Evolutionary conservation across 1,284 basidiomycete genomes (phyloP), one percentile per base, ranked within the genome.

Genomic region (Cystobasidium pallidum): DNA sequence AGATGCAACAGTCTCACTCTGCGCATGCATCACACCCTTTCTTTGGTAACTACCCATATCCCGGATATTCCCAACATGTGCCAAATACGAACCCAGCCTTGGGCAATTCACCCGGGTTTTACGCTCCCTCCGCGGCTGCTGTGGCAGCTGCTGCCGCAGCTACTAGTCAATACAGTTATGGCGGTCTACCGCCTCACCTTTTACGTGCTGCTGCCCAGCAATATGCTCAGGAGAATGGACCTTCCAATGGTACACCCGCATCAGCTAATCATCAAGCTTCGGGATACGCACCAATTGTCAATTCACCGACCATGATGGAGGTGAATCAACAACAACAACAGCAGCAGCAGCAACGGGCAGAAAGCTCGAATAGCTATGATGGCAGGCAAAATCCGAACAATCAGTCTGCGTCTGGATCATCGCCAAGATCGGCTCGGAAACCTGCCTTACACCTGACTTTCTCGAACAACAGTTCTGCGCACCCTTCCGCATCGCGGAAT

Each of bases 81-180:
- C 64, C 49, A 36, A 66, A 66, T 19, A 51, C 57, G 15, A 66
- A 66, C 26, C 64, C 64, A 24, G 64, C 64, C 15, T 30, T 66
- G n/a, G 64, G 49, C 7, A 66, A 66, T 39, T 51, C 64, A 34
- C 32, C 57, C 4, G 36, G 51, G 21, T 66, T 66, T 24, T 66
- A 54, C 21, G 51, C 30, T 17, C 64, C 64, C 39, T 54, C 64
- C 13, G 51, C 49, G 19, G 51, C 49, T 39, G 64, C 64, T 19
- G 41, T 54, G 49, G 64, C 64, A 10, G 64, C 64, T 32, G 49
- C 49, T n/a, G 64, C 64, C 34, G 64, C 62, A 17, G 62, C 62
- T 45, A 47, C 62, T 7, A 47, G 62, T 28, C 32, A 47, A 24
- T 64, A 64, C 30, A 32, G 24, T 24, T 64, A 64, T 34, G 62